phyloP scores from a whole-genome alignment of 805 yeast genomes.

The Komagataella ulmi region DNA sequence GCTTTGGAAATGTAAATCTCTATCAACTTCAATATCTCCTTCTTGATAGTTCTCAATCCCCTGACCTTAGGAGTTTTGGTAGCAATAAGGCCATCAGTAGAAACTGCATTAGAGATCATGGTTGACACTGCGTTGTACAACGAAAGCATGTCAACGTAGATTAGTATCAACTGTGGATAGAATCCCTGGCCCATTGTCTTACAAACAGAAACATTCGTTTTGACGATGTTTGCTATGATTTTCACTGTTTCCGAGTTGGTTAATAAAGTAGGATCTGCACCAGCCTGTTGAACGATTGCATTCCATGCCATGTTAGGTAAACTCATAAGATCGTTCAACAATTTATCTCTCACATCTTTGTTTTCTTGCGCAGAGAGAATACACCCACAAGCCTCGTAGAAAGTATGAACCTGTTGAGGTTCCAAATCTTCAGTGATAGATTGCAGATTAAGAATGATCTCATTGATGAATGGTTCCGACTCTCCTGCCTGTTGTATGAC shows the following conservation, averaged over 20 bases:
- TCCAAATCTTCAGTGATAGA: slow-evolving; percentile 81
- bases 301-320: slow-evolving; percentile 93
- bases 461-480: slow-evolving; percentile 81
- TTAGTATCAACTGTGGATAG: slow-evolving; percentile 73
- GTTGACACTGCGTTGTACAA: slow-evolving; percentile 80
- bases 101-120: slow-evolving; percentile 72
- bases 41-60: slow-evolving; percentile 90
- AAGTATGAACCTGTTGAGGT: slow-evolving; percentile 96
- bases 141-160: slow-evolving; percentile 82
- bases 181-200: slow-evolving; percentile 88
- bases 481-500: slow-evolving; percentile 81
- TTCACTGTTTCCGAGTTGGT: slow-evolving; percentile 74
- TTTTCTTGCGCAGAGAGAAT: slow-evolving; percentile 81
- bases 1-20: slow-evolving; percentile 86
- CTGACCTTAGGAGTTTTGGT: slow-evolving; percentile 93
- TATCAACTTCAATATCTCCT: slow-evolving; percentile 78
- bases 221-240: slow-evolving; percentile 84
- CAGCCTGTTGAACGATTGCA: slow-evolving; percentile 75
- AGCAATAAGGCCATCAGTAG: slow-evolving; percentile 72
- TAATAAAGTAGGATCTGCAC: slow-evolving; percentile 69
- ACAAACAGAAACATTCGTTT: slow-evolving; percentile 93
- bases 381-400: slow-evolving; percentile 94
- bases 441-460: slow-evolving; percentile 74
- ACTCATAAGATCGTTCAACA: slow-evolving; percentile 70
- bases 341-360: slow-evolving; percentile 51